A percentile compares a stretch with the other conserved stretches of the same genome.
These are phyloP conservation scores for Pleurotus eryngii DNA, from an alignment of 768 basidiomycete genomes.

Conservation along the genomic window DNA sequence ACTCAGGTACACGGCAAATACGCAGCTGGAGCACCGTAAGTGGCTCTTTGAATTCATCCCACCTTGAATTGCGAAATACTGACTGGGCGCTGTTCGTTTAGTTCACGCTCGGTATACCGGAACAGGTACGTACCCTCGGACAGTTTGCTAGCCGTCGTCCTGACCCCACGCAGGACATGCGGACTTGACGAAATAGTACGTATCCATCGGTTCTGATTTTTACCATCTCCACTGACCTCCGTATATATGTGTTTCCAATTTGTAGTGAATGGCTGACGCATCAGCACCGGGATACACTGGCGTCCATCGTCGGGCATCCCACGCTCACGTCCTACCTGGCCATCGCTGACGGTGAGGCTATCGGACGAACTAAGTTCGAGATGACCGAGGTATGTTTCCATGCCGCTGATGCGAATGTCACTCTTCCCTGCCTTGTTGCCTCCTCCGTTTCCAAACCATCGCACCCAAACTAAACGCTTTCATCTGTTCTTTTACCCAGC, in stretches of 20 bases:
- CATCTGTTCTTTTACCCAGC: constrained; percentile 37
- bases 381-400: constrained; percentile 77
- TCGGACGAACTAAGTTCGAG: constrained; percentile 87
- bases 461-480: no score
- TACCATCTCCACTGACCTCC: neutral
- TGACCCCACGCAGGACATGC: constrained; percentile 68
- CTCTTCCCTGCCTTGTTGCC: constrained; percentile 6
- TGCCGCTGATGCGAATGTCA: constrained; percentile 38
- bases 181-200: constrained; percentile 93
- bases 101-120: constrained; percentile 97
- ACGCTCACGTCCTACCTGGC: constrained; percentile 83
- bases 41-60: constrained; percentile 13
- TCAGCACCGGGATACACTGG: constrained; percentile 93
- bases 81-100: constrained; percentile 27
- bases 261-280: constrained; percentile 94
- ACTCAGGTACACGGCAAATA: constrained; percentile 92
- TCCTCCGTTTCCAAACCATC: neutral
- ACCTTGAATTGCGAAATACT: constrained; percentile 9
- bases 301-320: constrained; percentile 91
- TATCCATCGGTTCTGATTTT: constrained; percentile 9
- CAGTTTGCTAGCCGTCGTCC: neutral
- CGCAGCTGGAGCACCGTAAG: constrained; percentile 92
- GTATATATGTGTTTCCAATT: neutral
- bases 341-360: constrained; percentile 92
- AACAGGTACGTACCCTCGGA: constrained; percentile 59